phyloP scores from a whole-genome alignment of 305 asterid genomes.

The Caryopteris hybrid region DNA sequence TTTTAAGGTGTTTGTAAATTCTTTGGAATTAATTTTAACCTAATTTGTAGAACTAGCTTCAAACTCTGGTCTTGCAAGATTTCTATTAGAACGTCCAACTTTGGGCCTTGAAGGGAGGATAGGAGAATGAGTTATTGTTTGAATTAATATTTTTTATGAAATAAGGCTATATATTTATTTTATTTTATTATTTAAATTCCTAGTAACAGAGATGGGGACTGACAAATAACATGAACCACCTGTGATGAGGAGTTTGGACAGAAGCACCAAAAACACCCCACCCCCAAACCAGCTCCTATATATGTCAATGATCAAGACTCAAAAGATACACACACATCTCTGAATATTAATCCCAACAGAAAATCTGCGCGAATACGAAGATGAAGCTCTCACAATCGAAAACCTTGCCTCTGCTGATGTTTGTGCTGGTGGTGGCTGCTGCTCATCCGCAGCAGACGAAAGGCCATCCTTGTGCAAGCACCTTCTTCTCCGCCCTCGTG shows the following conservation, averaged over 20 bases:
- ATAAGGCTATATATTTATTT: too few relatives aligned
- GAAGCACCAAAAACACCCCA: constrained; percentile 36
- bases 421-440: constrained; percentile 25
- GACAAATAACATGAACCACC: constrained; percentile 26
- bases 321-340: background rate
- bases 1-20: too few relatives aligned
- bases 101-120: background rate
- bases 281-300: constrained; percentile 8
- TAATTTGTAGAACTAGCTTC: too few relatives aligned
- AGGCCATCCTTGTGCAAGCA: constrained; percentile 62
- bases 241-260: constrained; percentile 65
- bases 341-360: too few relatives aligned
- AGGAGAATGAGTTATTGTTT: background rate
- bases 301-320: background rate
- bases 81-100: too few relatives aligned
- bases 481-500: constrained; percentile 76
- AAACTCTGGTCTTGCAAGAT: too few relatives aligned
- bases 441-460: constrained; percentile 30
- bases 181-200: too few relatives aligned
- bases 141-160: too few relatives aligned
- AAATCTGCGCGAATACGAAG: background rate
- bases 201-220: background rate
- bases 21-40: too few relatives aligned
- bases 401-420: constrained; percentile 16
- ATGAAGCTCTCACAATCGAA: constrained; percentile 30